phyloP scores from a whole-genome alignment of 345 rosid genomes.

The Syzygium aromaticum region DNA sequence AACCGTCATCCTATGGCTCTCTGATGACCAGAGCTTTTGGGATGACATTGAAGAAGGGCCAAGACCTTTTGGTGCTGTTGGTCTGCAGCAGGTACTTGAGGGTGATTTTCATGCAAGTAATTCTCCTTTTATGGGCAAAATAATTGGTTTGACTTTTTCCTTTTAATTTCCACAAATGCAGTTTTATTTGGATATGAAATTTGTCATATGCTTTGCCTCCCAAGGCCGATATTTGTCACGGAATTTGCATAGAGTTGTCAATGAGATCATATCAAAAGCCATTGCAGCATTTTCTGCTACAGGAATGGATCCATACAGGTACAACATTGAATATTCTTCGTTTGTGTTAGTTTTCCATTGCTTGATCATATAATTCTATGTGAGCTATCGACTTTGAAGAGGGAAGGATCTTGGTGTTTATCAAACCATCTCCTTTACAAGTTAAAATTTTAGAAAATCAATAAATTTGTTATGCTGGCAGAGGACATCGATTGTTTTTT shows the following conservation, averaged over 20 bases:
- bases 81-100: conserved; percentile 66
- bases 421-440: background rate
- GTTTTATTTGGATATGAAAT: conserved; percentile 95
- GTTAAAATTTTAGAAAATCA: background rate
- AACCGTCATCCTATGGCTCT: conserved; percentile 92
- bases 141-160: background rate
- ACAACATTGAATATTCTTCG: conserved; percentile 4
- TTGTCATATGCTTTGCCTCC: conserved; percentile 85
- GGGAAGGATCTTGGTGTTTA: background rate
- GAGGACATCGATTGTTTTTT: background rate
- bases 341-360: background rate
- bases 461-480: background rate
- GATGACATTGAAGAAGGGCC: conserved; percentile 98
- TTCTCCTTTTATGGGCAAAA: background rate
- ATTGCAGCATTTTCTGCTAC: conserved; percentile 75
- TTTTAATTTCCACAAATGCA: conserved; percentile 22
- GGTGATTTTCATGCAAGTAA: conserved; percentile 2
- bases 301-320: conserved; percentile 95
- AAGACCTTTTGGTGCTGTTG: conserved; percentile 82
- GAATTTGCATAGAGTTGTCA: conserved; percentile 77
- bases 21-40: conserved; percentile 96
- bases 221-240: conserved; percentile 96
- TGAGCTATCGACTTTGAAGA: background rate
- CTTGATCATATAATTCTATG: background rate
- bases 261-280: conserved; percentile 83